These are phyloP conservation scores for Apophysomyces ossiformis DNA, from an alignment of 371 early-diverging fungal genomes.

Conservation along the genomic window DNA sequence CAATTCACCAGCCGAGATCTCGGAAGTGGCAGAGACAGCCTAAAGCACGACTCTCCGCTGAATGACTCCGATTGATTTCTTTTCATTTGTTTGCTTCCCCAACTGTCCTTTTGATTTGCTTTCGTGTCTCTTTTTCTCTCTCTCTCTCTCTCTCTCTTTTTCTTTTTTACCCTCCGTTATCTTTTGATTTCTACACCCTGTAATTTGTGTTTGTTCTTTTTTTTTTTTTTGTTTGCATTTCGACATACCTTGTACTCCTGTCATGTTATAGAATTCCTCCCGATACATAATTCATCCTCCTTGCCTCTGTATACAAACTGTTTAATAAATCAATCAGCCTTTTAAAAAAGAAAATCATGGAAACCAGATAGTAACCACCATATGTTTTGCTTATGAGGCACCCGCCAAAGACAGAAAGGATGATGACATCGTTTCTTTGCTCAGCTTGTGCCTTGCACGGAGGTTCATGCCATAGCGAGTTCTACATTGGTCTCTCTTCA, in stretches of 20 bases:
- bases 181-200: no score
- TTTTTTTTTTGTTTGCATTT: not conserved
- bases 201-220: not conserved
- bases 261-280: slow-evolving; percentile 4
- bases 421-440: no score
- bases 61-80: not conserved
- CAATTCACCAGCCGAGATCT: not conserved
- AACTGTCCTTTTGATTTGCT: not conserved
- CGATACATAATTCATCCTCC: slow-evolving; percentile 7
- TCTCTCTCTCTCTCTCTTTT: not conserved
- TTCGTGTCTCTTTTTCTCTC: no score
- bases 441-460: no score
- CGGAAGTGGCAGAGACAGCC: slow-evolving; percentile 6
- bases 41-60: not conserved
- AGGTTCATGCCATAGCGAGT: no score
- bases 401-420: no score
- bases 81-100: slow-evolving; percentile 1
- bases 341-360: not conserved
- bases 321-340: not conserved
- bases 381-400: no score
- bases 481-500: no score
- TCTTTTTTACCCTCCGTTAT: not conserved
- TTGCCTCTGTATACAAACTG: not conserved
- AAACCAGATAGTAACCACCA: no score
- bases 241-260: no score